A percentile compares a stretch with the other conserved stretches of the same genome.
Conservation (phyloP, 352 stramenopile genomes). For the Pythium oligandrum region DNA sequence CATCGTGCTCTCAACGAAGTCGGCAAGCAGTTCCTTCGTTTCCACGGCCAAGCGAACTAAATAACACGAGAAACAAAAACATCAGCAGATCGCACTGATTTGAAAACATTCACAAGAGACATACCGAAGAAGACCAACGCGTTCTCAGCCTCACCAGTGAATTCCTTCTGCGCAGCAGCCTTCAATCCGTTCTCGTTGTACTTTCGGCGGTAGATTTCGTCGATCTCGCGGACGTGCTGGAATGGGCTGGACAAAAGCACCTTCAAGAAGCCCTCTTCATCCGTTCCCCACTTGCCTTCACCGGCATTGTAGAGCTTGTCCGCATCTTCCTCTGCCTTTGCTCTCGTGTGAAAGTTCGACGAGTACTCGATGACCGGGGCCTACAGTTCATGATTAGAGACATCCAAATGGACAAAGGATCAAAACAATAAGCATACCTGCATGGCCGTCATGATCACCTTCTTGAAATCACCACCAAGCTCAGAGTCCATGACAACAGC, state of each 20-base stretch:
- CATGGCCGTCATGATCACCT: constrained; percentile 28
- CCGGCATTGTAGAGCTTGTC: constrained; percentile 70
- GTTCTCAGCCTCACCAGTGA: constrained; percentile 42
- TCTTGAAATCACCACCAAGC: constrained; percentile 34
- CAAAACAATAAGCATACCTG: constrained; percentile 10
- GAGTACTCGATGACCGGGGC: constrained; percentile 21
- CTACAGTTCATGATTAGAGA: too few relatives aligned
- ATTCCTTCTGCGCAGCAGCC: constrained; percentile 59
- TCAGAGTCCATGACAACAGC: constrained; percentile 26
- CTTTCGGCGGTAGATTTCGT: constrained; percentile 56
- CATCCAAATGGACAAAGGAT: too few relatives aligned
- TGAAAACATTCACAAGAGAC: too few relatives aligned
- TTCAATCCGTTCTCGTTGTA: constrained; percentile 45
- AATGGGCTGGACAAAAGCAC: constrained; percentile 54
- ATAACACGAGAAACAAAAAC: background rate
- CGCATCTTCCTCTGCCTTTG: constrained; percentile 58
- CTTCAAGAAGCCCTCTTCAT: constrained; percentile 64
- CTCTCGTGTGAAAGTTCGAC: constrained; percentile 44
- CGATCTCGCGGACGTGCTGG: constrained; percentile 50
- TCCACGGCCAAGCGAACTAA: constrained; percentile 46
- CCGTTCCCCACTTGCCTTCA: constrained; percentile 75
- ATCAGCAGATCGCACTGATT: background rate
- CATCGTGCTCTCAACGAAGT: constrained; percentile 66
- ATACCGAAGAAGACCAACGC: constrained; percentile 44
- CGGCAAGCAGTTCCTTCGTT: constrained; percentile 50